Evolutionary conservation across 768 basidiomycete genomes (phyloP).

Genomic region (Coprinellus aureogranulatus): DNA sequence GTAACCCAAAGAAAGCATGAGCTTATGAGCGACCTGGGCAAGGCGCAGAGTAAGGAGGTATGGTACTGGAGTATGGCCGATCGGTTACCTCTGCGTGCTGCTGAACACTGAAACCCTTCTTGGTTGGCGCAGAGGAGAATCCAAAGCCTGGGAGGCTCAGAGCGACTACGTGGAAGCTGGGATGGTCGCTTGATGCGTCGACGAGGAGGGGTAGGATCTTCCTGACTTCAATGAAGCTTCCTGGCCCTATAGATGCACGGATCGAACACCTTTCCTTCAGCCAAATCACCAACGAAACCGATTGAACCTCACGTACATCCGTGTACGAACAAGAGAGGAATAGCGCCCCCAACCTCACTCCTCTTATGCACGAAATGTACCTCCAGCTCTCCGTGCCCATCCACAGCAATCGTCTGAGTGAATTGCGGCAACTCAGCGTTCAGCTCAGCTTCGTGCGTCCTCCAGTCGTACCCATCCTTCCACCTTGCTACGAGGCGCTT

Average conservation of each 20-base stretch:
- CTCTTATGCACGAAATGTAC: slow-evolving; percentile 60
- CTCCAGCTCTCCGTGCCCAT: slow-evolving; percentile 41
- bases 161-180: slow-evolving; percentile 59
- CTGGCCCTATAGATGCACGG: slow-evolving; percentile 46
- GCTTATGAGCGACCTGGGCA: background rate
- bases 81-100: slow-evolving; percentile 29
- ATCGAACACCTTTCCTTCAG: background rate
- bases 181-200: slow-evolving; percentile 35
- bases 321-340: slow-evolving; percentile 46
- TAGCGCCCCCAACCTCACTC: slow-evolving; percentile 42
- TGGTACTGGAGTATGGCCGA: no score
- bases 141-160: slow-evolving; percentile 55
- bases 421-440: slow-evolving; percentile 56
- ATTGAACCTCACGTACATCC: slow-evolving; percentile 39
- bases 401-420: slow-evolving; percentile 49
- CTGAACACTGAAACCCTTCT: slow-evolving; percentile 38
- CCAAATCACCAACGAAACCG: background rate
- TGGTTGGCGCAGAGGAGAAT: slow-evolving; percentile 51
- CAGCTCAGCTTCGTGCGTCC: slow-evolving; percentile 45
- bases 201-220: slow-evolving; percentile 53
- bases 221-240: slow-evolving; percentile 47
- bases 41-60: background rate
- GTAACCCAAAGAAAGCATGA: slow-evolving; percentile 47
- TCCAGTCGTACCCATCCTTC: slow-evolving; percentile 49
- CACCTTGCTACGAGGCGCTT: slow-evolving; percentile 32